A percentile compares a stretch with the other conserved stretches of the same genome.
phyloP scores from a whole-genome alignment of 129 eudicot genomes.

The Flaveria trinervia region DNA sequence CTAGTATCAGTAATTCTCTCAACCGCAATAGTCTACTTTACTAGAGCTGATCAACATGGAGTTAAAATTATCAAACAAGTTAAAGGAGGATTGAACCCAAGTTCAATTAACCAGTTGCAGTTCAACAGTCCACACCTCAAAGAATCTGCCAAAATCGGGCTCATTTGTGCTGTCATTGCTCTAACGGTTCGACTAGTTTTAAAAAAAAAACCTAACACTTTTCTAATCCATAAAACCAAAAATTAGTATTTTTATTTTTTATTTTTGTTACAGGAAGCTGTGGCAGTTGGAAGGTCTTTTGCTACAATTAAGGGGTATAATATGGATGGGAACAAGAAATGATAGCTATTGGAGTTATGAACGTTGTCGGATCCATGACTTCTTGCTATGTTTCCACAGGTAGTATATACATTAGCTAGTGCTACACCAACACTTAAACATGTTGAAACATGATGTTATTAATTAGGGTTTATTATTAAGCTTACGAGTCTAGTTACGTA shows the following conservation, averaged over 20 bases:
- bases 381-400: constrained; percentile 94
- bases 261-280: constrained; percentile 59
- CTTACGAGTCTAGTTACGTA: too few relatives aligned
- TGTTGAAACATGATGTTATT: too few relatives aligned
- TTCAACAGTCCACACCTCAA: constrained; percentile 52
- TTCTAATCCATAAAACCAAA: neutral
- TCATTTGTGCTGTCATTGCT: constrained; percentile 53
- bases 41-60: constrained; percentile 76
- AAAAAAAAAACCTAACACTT: neutral
- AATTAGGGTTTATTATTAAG: too few relatives aligned
- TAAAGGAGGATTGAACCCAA: constrained; percentile 56
- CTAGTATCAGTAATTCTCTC: constrained; percentile 70
- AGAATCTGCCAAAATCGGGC: constrained; percentile 51
- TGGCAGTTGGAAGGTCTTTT: constrained; percentile 78
- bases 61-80: constrained; percentile 66
- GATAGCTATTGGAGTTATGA: constrained; percentile 81
- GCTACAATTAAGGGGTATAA: constrained; percentile 75
- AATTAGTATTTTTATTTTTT: neutral
- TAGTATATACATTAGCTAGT: neutral
- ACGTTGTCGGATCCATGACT: constrained; percentile 75
- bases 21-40: constrained; percentile 63
- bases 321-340: constrained; percentile 92
- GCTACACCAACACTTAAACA: neutral
- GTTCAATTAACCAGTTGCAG: constrained; percentile 49
- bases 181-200: constrained; percentile 40